phyloP scores from a whole-genome alignment of 331 rosid species.

The Stylosanthes scabra region DNA sequence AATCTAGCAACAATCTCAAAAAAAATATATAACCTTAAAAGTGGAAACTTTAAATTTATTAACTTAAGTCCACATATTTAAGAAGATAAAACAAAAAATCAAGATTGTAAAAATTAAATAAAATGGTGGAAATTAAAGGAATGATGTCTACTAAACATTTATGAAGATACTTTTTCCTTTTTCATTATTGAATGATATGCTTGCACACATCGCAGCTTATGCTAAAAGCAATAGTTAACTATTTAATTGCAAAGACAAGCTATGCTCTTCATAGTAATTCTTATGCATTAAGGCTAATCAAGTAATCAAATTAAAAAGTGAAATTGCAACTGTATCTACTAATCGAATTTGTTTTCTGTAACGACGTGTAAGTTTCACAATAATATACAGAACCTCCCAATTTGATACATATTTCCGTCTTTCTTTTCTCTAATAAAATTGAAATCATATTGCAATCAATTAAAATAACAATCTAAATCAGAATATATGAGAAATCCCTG shows the following conservation, averaged over 20 bases:
- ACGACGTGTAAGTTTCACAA: slow-evolving; percentile 24
- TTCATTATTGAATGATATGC: too few species aligned
- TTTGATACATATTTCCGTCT: slow-evolving; percentile 3
- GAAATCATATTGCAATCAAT: slow-evolving; percentile 42
- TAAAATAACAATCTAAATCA: slow-evolving; percentile 37
- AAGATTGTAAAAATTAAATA: too few species aligned
- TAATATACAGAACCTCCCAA: slow-evolving; percentile 27
- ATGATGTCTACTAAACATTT: too few species aligned
- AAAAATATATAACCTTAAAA: too few species aligned
- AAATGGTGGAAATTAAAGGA: too few species aligned
- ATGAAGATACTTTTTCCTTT: too few species aligned
- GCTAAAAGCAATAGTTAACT: not conserved
- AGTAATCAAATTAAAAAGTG: not conserved
- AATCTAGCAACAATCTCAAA: too few species aligned
- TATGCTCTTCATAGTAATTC: too few species aligned
- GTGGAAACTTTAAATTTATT: too few species aligned
- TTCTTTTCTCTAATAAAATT: slow-evolving; percentile 26
- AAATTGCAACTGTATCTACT: not conserved
- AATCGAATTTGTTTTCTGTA: slow-evolving; percentile 14
- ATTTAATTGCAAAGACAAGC: not conserved
- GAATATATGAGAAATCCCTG: slow-evolving; percentile 36
- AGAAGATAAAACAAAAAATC: too few species aligned
- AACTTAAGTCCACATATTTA: too few species aligned
- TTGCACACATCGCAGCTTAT: not conserved
- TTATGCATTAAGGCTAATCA: not conserved